These are phyloP conservation scores for Hypoxylon rickii DNA, from an alignment of 495 filamentous ascomycete species.

Conservation along the genomic window DNA sequence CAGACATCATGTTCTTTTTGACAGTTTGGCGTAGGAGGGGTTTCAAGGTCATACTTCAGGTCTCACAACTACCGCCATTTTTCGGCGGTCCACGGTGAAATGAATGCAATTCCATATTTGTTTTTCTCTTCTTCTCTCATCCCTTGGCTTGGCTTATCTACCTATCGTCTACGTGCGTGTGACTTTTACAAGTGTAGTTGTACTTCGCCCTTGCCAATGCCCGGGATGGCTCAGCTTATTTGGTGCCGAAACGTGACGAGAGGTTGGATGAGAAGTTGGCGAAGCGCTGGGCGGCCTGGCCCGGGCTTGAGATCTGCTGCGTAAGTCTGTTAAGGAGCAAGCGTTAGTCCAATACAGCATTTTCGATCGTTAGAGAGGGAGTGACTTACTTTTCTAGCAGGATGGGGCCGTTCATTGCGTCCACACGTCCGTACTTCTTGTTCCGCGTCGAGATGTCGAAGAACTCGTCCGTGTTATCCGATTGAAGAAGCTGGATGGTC, in stretches of 20 bases:
- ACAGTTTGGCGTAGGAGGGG: conserved; percentile 31
- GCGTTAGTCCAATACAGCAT: no score
- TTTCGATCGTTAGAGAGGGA: background rate
- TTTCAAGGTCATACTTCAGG: background rate
- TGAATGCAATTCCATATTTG: conserved; percentile 28
- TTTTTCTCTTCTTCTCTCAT: conserved; percentile 6
- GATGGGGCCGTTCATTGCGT: conserved; percentile 81
- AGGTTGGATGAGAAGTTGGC: conserved; percentile 69
- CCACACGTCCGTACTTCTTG: conserved; percentile 92
- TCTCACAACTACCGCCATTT: background rate
- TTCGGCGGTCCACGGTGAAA: conserved; percentile 7
- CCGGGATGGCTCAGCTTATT: no score
- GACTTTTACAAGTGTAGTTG: background rate
- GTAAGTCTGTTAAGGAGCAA: conserved; percentile 60
- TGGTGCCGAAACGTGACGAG: conserved; percentile 73
- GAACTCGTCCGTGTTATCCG: conserved; percentile 90
- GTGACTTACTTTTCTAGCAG: conserved; percentile 81
- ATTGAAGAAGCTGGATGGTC: conserved; percentile 81
- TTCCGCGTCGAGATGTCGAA: conserved; percentile 86
- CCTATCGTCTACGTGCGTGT: background rate
- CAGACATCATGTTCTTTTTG: conserved; percentile 17
- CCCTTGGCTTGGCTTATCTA: background rate
- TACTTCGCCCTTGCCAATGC: no score
- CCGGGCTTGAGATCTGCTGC: conserved; percentile 62
- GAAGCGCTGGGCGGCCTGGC: conserved; percentile 62